Base-by-base conservation (phyloP, 2,329 filamentous ascomycete genomes). In the Xylaria sp. region DNA sequence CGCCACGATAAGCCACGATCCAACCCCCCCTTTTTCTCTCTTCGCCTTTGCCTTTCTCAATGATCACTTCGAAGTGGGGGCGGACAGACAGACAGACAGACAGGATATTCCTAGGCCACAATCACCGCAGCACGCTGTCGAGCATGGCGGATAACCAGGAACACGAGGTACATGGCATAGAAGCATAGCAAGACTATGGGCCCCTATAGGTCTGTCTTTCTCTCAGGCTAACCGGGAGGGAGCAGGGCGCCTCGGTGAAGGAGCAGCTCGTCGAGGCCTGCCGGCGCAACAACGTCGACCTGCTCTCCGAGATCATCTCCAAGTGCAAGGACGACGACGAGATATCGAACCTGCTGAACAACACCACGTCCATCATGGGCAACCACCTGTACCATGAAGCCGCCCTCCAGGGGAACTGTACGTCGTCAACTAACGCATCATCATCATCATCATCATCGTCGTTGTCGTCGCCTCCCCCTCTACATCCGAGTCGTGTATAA, bases 241-340 rank as follows among this genome's bases (percentile, higher is more conserved):
- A 26, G 54, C 66, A 96, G 89, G 94, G 93, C 71, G 93, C 93
- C 64, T 90, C 90, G 56, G 85, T 87, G 43, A 82, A 87, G 72
- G 93, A 97, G 78, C 84, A 90, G 68, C 84, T 97, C 65, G 85
- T 97, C 74, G 93, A 96, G 78, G 91, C 94, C 66, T 96, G 90
- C 76, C 91, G 93, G 57, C 85, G 92, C 69, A 93, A 97, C 81
- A 97, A 97, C 76, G 87, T 87, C 63, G 88, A 93, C 49, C 85
- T 97, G 56, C 85, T 97, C 52, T 76, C 83, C 65, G 88, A 94
- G 66, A 82, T 92, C 52, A 80, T 97, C 63, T 75, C 82, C 39
- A 76, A 77, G 61, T 76, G 84, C 68, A 82, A 83, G 61, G 74
- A 76, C 54, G 85, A 87, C 50, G 80, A 84, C 54, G 80, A 89